Percentiles rank a stretch among this genome's conserved stretches.
These are phyloP conservation scores for Pogostemon cablin DNA, from an alignment of 257 asterid species.

Conservation along the genomic window DNA sequence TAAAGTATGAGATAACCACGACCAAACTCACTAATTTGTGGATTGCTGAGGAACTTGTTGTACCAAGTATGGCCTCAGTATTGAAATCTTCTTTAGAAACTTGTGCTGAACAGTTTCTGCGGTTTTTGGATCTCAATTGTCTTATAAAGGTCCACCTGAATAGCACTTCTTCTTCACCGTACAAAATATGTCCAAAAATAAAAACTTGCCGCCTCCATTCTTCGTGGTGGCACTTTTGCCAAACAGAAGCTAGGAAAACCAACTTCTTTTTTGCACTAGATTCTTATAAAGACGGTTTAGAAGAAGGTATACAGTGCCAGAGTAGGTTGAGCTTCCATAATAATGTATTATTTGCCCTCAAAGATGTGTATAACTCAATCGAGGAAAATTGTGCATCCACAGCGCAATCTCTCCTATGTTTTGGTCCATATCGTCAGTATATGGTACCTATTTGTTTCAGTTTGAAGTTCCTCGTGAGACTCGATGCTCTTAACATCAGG, in stretches of 20 bases:
- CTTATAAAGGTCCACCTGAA: not conserved
- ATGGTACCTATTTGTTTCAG: conserved; percentile 16
- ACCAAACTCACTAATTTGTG: conserved; percentile 22
- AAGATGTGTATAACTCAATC: not conserved
- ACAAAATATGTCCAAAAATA: not conserved
- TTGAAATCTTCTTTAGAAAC: too few species aligned
- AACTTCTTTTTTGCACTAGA: conserved; percentile 5
- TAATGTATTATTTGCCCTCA: too few species aligned
- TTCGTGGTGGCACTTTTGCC: conserved; percentile 1
- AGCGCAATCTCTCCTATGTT: conserved; percentile 18
- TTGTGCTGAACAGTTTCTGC: too few species aligned
- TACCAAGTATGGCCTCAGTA: not conserved
- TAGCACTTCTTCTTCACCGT: not conserved
- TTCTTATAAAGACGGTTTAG: not conserved
- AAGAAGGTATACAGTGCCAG: too few species aligned
- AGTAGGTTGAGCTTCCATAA: too few species aligned
- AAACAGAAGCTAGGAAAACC: conserved; percentile 19
- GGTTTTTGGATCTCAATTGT: not conserved
- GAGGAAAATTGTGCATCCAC: conserved; percentile 20
- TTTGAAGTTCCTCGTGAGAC: conserved; percentile 1
- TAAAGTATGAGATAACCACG: not conserved
- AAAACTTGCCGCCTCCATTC: not conserved
- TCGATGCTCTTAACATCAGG: conserved; percentile 23
- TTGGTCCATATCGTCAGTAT: conserved; percentile 16
- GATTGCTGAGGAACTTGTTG: conserved; percentile 23